Conservation (phyloP, 2,329 filamentous ascomycete species). For the Nothomitra cinnamomea region DNA sequence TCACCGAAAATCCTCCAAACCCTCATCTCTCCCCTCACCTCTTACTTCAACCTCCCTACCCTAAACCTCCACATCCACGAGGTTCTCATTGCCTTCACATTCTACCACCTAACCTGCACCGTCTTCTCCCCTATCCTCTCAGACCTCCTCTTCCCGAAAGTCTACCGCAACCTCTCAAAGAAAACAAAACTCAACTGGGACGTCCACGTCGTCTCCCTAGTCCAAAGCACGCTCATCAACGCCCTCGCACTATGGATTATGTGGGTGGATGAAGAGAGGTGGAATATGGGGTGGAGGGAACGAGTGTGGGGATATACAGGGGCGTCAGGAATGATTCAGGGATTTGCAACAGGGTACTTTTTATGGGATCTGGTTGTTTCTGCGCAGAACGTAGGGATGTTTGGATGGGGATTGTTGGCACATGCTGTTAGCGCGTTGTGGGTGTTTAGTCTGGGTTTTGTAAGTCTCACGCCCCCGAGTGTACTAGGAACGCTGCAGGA, state of each 20-base stretch:
- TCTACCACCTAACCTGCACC: slow-evolving; percentile 53
- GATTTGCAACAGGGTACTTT: slow-evolving; percentile 66
- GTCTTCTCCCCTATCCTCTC: slow-evolving; percentile 53
- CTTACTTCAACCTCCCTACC: slow-evolving; percentile 42
- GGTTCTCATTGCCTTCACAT: slow-evolving; percentile 43
- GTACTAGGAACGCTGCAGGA: too few species aligned
- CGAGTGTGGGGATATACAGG: slow-evolving; percentile 67
- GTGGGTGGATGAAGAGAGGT: slow-evolving; percentile 47
- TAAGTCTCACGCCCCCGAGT: slow-evolving; percentile 37
- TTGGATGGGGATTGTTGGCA: slow-evolving; percentile 59
- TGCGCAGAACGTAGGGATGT: slow-evolving; percentile 48
- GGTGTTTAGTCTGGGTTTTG: slow-evolving; percentile 65
- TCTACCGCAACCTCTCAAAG: slow-evolving; percentile 44
- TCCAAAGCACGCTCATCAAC: slow-evolving; percentile 60
- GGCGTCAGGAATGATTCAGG: slow-evolving; percentile 53
- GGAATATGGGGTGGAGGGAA: slow-evolving; percentile 46
- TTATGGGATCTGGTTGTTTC: slow-evolving; percentile 67
- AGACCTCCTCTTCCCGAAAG: slow-evolving; percentile 38
- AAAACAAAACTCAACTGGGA: slow-evolving; percentile 66
- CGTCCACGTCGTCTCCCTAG: slow-evolving; percentile 68
- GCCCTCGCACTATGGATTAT: slow-evolving; percentile 58
- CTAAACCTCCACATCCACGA: slow-evolving; percentile 67
- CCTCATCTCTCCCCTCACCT: slow-evolving; percentile 46
- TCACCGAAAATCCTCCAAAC: slow-evolving; percentile 38
- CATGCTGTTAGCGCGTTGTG: slow-evolving; percentile 58